Percentiles rank a stretch among this genome's conserved stretches.
phyloP scores from a whole-genome alignment of 2,329 filamentous ascomycete species.

The Colletotrichum neosansevieriae region DNA sequence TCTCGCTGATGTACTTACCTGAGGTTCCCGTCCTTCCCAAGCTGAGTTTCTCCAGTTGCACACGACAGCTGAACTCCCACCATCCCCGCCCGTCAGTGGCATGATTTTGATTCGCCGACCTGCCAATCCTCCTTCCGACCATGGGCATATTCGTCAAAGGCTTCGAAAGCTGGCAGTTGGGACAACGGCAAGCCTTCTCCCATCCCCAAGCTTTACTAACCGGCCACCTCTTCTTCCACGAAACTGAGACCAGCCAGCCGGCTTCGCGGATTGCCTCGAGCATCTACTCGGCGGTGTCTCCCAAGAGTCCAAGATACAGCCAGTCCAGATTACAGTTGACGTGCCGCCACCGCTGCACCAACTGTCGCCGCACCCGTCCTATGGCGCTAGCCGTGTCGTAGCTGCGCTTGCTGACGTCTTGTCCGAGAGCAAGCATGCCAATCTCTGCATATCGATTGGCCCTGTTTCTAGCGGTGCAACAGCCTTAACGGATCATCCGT shows the following conservation, averaged over 20 bases:
- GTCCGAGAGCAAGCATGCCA: slow-evolving; percentile 10
- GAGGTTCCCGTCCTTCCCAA: neutral
- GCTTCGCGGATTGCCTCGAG: neutral
- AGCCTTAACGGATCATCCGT: slow-evolving; percentile 27
- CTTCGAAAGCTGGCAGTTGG: neutral
- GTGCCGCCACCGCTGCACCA: slow-evolving; percentile 20
- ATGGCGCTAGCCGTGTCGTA: slow-evolving; percentile 3
- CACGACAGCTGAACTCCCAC: neutral
- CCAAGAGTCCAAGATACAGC: neutral
- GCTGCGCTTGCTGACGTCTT: slow-evolving; percentile 19
- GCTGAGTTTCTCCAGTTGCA: neutral
- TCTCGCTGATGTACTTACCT: neutral
- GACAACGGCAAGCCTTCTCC: neutral
- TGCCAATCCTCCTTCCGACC: neutral
- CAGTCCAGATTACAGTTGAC: slow-evolving; percentile 3
- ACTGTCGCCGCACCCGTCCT: slow-evolving; percentile 24
- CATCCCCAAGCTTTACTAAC: slow-evolving; percentile 8
- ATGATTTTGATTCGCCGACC: slow-evolving; percentile 14
- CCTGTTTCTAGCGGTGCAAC: slow-evolving; percentile 20
- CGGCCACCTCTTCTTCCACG: neutral
- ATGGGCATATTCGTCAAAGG: slow-evolving; percentile 7
- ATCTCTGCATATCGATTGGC: slow-evolving; percentile 14
- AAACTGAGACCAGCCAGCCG: neutral
- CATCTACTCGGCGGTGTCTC: neutral
- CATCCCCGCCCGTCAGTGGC: neutral